phyloP scores from a whole-genome alignment of 257 asterid genomes.

The Datura wrightii region DNA sequence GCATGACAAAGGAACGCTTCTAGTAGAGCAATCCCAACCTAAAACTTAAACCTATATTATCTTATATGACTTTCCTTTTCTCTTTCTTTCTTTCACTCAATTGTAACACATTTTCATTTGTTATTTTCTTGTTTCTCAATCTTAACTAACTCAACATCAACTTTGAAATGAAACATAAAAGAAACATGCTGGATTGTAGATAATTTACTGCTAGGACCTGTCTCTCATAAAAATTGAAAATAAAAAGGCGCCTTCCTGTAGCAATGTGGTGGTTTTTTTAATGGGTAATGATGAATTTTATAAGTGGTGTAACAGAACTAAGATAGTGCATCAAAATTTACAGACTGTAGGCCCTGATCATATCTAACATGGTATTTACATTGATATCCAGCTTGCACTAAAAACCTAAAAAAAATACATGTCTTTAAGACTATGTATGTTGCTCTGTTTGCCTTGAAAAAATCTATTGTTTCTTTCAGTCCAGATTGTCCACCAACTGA shows the following conservation, averaged over 20 bases:
- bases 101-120: neutral
- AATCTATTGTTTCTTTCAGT: neutral
- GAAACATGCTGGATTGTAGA: constrained; percentile 9
- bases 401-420: neutral
- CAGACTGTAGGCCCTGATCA: constrained; percentile 15
- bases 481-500: neutral
- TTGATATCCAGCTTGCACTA: neutral
- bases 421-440: constrained; percentile 2
- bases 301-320: neutral
- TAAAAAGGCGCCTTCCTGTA: neutral
- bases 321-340: neutral
- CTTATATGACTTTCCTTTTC: neutral
- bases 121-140: neutral
- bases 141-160: neutral
- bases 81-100: neutral
- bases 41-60: neutral
- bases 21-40: neutral
- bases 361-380: neutral
- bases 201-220: neutral
- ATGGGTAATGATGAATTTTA: neutral
- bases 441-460: neutral
- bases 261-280: neutral
- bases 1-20: neutral
- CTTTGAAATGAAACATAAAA: neutral
- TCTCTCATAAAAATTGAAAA: neutral